Evolutionary conservation across 2,329 filamentous ascomycete species (phyloP).

Genomic region (Talaromyces sp.): DNA sequence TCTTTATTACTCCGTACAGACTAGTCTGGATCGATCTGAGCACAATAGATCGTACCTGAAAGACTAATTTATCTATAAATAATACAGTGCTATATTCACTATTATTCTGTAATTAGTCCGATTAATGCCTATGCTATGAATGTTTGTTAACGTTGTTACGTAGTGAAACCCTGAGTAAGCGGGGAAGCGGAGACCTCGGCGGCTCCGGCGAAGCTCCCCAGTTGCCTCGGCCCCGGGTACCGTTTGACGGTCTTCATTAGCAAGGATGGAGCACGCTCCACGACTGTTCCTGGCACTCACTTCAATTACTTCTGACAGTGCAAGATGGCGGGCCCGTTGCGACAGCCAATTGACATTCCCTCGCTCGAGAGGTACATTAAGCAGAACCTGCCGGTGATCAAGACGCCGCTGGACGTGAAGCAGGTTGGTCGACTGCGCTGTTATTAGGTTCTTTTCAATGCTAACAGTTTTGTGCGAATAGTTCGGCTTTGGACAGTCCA

Average conservation of each 20-base stretch:
- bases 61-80: too few species aligned
- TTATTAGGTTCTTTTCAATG: neutral
- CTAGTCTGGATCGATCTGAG: neutral
- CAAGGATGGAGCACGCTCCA: neutral
- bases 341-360: constrained; percentile 82
- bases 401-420: constrained; percentile 78
- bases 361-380: constrained; percentile 75
- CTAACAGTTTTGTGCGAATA: constrained; percentile 32
- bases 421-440: constrained; percentile 55
- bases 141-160: neutral
- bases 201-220: neutral
- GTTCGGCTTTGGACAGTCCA: constrained; percentile 97
- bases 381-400: constrained; percentile 74
- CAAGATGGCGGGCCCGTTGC: constrained; percentile 74
- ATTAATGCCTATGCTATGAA: neutral
- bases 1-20: neutral
- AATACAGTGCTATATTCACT: too few species aligned
- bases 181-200: neutral
- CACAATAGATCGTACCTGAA: too few species aligned
- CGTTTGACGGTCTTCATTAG: neutral
- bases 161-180: neutral
- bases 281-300: neutral
- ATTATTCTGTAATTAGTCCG: neutral
- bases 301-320: neutral
- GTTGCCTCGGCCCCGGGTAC: neutral